Percentiles rank a stretch among this genome's conserved stretches.
phyloP scores from a whole-genome alignment of 2,329 filamentous ascomycete species.

The Colletotrichum coccodes region DNA sequence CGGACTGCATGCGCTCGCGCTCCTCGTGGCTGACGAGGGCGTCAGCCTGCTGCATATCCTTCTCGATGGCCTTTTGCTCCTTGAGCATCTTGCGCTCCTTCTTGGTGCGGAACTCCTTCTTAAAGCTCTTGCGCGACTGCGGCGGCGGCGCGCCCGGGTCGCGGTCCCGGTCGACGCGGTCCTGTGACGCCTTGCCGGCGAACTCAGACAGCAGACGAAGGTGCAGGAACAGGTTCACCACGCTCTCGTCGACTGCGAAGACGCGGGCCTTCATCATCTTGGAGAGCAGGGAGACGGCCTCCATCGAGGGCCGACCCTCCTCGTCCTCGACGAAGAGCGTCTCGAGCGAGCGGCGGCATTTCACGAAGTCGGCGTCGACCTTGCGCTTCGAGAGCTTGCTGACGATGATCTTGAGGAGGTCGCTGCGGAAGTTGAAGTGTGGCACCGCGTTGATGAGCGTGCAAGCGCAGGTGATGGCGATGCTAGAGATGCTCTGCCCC shows the following conservation, averaged over 20 bases:
- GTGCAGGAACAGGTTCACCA: constrained; percentile 91
- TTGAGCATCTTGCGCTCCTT: constrained; percentile 83
- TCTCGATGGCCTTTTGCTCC: constrained; percentile 88
- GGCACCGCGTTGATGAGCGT: constrained; percentile 83
- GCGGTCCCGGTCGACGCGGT: constrained; percentile 71
- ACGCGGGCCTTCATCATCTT: constrained; percentile 96
- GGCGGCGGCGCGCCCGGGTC: constrained; percentile 35
- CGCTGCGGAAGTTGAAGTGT: constrained; percentile 95
- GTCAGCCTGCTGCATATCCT: constrained; percentile 93
- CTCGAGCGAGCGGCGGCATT: constrained; percentile 82
- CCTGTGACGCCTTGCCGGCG: constrained; percentile 81
- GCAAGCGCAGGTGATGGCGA: constrained; percentile 89
- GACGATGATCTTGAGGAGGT: constrained; percentile 88
- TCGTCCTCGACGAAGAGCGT: constrained; percentile 87
- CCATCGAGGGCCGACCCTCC: constrained; percentile 87
- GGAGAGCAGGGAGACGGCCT: constrained; percentile 84
- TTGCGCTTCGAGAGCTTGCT: constrained; percentile 80
- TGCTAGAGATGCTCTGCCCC: constrained; percentile 67
- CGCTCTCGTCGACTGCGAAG: constrained; percentile 84
- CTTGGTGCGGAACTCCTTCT: constrained; percentile 90
- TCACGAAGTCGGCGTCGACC: constrained; percentile 79
- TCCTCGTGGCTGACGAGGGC: constrained; percentile 93
- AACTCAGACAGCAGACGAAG: constrained; percentile 91
- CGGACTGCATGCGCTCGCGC: constrained; percentile 91
- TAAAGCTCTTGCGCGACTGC: constrained; percentile 73